These are phyloP conservation scores for Sporisorium exsertum DNA, from an alignment of 1,284 basidiomycete genomes.

Conservation along the genomic window DNA sequence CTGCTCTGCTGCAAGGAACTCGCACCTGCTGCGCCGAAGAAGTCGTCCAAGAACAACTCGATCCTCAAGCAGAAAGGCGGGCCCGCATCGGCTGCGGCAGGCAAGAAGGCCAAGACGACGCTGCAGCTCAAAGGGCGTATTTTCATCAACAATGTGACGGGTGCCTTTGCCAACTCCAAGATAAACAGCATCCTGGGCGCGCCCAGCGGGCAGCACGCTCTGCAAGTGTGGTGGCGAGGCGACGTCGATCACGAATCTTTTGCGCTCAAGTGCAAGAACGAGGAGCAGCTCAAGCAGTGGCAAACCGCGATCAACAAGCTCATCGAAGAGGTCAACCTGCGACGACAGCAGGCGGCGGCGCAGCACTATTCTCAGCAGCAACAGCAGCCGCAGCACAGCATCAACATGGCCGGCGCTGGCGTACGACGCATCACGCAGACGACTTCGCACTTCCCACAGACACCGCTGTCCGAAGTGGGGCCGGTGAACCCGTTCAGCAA, in stretches of 20 bases:
- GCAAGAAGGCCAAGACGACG: conserved; percentile 73
- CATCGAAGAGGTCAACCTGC: conserved; percentile 74
- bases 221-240: conserved; percentile 93
- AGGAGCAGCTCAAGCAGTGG: conserved; percentile 94
- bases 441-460: conserved; percentile 59
- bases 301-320: conserved; percentile 87
- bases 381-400: conserved; percentile 25
- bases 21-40: conserved; percentile 71
- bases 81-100: conserved; percentile 13
- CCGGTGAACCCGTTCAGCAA: conserved; percentile 50
- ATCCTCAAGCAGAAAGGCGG: conserved; percentile 56
- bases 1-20: conserved; percentile 96
- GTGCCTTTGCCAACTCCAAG: conserved; percentile 73
- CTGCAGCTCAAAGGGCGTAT: conserved; percentile 95
- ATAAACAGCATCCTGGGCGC: conserved; percentile 48
- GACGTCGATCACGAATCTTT: conserved; percentile 92
- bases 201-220: conserved; percentile 66
- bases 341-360: conserved; percentile 51
- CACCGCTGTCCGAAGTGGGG: conserved; percentile 55
- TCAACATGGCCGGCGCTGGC: conserved; percentile 61
- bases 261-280: conserved; percentile 88
- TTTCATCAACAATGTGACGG: conserved; percentile 94
- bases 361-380: conserved; percentile 49
- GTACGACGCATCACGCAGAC: conserved; percentile 51
- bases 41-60: conserved; percentile 63